Conservation (phyloP, 2,329 filamentous ascomycete genomes). For the Sordariomycetes sp. region DNA sequence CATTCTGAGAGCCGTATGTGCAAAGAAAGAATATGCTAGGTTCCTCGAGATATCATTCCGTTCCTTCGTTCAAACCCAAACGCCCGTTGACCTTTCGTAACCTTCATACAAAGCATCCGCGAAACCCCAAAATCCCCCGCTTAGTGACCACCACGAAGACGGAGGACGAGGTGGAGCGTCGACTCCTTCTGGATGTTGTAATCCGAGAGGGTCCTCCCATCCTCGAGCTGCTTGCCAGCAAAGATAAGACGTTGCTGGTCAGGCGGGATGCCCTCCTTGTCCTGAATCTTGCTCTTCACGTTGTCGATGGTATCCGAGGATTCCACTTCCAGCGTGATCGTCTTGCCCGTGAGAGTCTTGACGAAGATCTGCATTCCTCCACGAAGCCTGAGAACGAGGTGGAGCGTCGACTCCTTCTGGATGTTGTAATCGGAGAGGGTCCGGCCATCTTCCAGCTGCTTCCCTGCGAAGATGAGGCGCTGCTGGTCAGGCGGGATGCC, state of each 20-base stretch:
- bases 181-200: slow-evolving; percentile 97
- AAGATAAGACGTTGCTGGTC: slow-evolving; percentile 94
- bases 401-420: slow-evolving; percentile 79
- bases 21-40: background rate
- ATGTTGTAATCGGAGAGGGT: slow-evolving; percentile 95
- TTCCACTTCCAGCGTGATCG: slow-evolving; percentile 90
- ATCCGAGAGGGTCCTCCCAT: slow-evolving; percentile 81
- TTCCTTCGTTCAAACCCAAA: background rate
- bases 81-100: background rate
- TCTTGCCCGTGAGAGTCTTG: slow-evolving; percentile 85
- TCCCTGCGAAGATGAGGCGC: slow-evolving; percentile 90
- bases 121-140: background rate
- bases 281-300: slow-evolving; percentile 87
- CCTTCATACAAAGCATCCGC: slow-evolving; percentile 1
- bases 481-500: slow-evolving; percentile 94
- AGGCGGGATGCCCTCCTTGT: slow-evolving; percentile 87
- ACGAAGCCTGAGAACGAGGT: slow-evolving; percentile 70
- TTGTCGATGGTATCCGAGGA: slow-evolving; percentile 90
- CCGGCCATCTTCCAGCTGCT: slow-evolving; percentile 86
- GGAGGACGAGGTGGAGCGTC: slow-evolving; percentile 70
- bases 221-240: slow-evolving; percentile 86
- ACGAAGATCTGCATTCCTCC: slow-evolving; percentile 85
- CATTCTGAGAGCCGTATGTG: background rate
- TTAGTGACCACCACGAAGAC: slow-evolving; percentile 57
- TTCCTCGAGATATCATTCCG: background rate